Base-by-base conservation (phyloP, 805 yeast species). In the Candida sakaeoensis region DNA sequence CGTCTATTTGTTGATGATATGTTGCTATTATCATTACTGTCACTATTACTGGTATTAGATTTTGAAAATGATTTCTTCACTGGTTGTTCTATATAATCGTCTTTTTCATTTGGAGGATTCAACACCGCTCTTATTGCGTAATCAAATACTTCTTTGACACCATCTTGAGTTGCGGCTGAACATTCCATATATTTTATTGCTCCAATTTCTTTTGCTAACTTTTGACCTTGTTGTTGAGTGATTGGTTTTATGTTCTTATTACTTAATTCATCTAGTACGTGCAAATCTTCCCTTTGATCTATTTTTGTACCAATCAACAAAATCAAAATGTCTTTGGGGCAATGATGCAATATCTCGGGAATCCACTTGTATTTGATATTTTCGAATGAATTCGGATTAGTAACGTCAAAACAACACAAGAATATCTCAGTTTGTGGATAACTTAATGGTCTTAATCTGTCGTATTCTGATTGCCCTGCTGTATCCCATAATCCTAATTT, bases 401-500 rank as follows among this genome's bases (percentile, higher is more conserved):
- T 82, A 5, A 89, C 80, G 5, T 95, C 85, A 60, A 88, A 89
- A 62, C 96, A 89, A 43, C 86, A 77, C 39, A 89, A 63, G 55
- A 89, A 89, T 25, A 89, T 84, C 52, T 87, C 95, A 0, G 96
- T 88, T 57, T 89, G 95, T 3, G 96, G 95, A 55, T 89, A 89
- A 7, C 93, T 83, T 45, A 89, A 68, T 2, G 96, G 96, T 61
- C 96, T 74, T 53, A 88, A 72, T 45, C 95, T 72, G 59, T 89
- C 96, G 60, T 88, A 88, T 58, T 88, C 96, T 54, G 85, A 84
- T 63, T 89, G 96, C 19, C 96, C 96, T 3, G 96, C 96, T 12
- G 96, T 89, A 75, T 89, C 96, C 96, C 96, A 89, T 33, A 89
- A 72, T 17, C 95, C 95, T 37, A 89, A 70, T 54, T 86, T 87